Evolutionary conservation across 768 basidiomycete species (phyloP).

Genomic region (Melanogaster broomeanus): DNA sequence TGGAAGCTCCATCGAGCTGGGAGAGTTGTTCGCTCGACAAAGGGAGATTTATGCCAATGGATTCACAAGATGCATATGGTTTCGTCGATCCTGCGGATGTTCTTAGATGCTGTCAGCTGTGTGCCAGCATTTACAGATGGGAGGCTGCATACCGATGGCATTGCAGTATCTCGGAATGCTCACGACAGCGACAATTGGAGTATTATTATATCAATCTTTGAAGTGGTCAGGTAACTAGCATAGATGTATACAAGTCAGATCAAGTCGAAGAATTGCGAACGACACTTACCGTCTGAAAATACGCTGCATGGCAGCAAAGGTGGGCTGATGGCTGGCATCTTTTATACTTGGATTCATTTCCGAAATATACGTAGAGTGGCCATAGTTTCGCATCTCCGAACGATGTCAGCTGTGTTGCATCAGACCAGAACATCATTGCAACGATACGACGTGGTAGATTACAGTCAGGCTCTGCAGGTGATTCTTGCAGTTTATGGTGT

Average conservation of each 20-base stretch:
- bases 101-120: not conserved
- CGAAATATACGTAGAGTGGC: constrained; percentile 27
- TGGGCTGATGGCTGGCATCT: constrained; percentile 12
- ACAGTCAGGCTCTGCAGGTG: constrained; percentile 15
- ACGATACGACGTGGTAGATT: constrained; percentile 17
- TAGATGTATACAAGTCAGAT: no score
- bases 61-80: not conserved
- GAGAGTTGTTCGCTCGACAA: not conserved
- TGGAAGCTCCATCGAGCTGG: not conserved
- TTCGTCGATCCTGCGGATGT: not conserved
- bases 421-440: constrained; percentile 33
- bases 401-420: constrained; percentile 30
- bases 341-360: constrained; percentile 27
- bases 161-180: not conserved
- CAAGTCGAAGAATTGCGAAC: no score
- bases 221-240: no score
- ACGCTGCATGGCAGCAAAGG: constrained; percentile 11
- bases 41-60: not conserved
- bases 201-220: not conserved
- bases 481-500: constrained; percentile 16
- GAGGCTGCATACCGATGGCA: not conserved
- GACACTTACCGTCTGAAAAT: constrained; percentile 9
- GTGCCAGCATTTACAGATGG: not conserved
- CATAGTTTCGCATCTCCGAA: constrained; percentile 31
- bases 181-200: not conserved